Evolutionary conservation across 257 asterid species (phyloP).

Genomic region (Ophiorrhiza pumila): DNA sequence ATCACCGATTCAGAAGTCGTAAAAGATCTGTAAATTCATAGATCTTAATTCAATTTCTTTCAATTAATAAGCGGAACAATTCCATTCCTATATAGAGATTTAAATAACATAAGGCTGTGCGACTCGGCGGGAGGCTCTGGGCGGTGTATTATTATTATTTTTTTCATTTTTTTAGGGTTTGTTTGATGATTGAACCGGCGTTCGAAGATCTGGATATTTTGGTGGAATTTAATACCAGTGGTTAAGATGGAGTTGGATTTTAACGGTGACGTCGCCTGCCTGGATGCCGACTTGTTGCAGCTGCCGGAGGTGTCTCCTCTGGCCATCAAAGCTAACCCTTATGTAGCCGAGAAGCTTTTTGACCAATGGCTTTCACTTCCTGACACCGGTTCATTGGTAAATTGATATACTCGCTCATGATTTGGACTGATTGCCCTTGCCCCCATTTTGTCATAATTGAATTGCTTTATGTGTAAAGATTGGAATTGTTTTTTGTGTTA

Average conservation of each 20-base stretch:
- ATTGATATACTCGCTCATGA: not conserved
- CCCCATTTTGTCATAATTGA: not conserved
- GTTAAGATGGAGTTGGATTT: slow-evolving; percentile 74
- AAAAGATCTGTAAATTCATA: slow-evolving; percentile 15
- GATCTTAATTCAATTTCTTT: slow-evolving; percentile 8
- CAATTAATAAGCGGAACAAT: slow-evolving; percentile 8
- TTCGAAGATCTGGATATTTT: slow-evolving; percentile 31
- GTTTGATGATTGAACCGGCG: slow-evolving; percentile 35
- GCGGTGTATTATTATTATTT: not conserved
- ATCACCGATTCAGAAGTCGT: not conserved
- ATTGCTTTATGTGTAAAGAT: not conserved
- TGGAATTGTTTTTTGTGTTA: not conserved
- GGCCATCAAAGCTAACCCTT: slow-evolving; percentile 75
- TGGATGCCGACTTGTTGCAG: slow-evolving; percentile 85
- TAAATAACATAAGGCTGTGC: not conserved
- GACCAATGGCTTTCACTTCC: slow-evolving; percentile 97
- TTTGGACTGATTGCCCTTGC: not conserved
- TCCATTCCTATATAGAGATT: not conserved
- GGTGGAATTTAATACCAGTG: slow-evolving; percentile 26
- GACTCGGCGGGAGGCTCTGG: not conserved
- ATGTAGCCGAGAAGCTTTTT: slow-evolving; percentile 76
- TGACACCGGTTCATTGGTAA: slow-evolving; percentile 75
- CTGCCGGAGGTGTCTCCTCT: slow-evolving; percentile 79
- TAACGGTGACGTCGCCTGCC: slow-evolving; percentile 71
- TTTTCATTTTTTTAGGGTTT: slow-evolving; percentile 4